Conservation (phyloP, 164 flowering plant genomes). For the Magnolia sinica region DNA sequence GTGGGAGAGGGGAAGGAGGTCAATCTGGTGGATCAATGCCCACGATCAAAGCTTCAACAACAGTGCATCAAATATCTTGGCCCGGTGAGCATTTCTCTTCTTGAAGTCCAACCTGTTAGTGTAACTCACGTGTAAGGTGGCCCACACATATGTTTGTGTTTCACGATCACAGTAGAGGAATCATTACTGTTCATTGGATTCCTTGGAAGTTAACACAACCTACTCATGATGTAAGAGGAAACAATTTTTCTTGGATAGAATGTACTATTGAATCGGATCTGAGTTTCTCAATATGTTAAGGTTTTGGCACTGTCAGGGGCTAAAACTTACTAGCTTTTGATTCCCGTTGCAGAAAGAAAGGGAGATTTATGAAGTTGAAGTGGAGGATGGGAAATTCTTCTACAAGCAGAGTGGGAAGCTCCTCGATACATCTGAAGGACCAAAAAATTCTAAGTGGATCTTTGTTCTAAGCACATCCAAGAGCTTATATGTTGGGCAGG, state of each 20-base stretch:
- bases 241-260: background rate
- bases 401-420: conserved; percentile 52
- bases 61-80: conserved; percentile 97
- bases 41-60: conserved; percentile 70
- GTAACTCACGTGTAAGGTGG: too few species aligned
- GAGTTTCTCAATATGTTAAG: background rate
- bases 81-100: conserved; percentile 46
- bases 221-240: background rate
- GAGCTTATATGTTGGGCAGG: conserved; percentile 62
- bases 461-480: conserved; percentile 88
- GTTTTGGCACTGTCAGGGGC: background rate
- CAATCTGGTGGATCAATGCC: conserved; percentile 67
- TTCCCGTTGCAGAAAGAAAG: conserved; percentile 61
- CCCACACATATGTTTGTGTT: too few species aligned
- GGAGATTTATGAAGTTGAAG: conserved; percentile 60
- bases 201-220: too few species aligned
- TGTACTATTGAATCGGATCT: background rate
- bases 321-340: background rate
- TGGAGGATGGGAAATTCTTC: conserved; percentile 56
- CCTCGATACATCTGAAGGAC: conserved; percentile 58
- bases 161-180: too few species aligned
- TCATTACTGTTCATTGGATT: too few species aligned
- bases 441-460: conserved; percentile 77
- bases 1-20: conserved; percentile 88
- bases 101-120: background rate